These are phyloP conservation scores for Hypericum perforatum DNA, from an alignment of 345 rosid genomes.

Conservation along the genomic window DNA sequence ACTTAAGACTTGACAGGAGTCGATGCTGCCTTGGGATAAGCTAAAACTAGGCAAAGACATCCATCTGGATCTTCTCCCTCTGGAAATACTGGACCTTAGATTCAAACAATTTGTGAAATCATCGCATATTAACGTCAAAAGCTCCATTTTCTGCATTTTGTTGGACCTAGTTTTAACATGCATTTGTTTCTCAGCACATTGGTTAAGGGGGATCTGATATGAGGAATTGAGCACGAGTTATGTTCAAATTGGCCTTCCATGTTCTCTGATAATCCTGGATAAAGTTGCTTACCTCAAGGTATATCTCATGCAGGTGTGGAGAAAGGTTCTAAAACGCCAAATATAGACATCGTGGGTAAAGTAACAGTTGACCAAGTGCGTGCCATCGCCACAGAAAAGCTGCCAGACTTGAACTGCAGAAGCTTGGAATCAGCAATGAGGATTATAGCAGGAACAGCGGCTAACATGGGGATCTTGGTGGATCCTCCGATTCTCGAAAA, in stretches of 20 bases:
- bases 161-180: no score
- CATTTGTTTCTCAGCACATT: no score
- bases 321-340: conserved; percentile 75
- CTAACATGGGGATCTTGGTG: conserved; percentile 79
- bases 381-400: conserved; percentile 64
- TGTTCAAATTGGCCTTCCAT: background rate
- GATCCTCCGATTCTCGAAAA: conserved; percentile 88
- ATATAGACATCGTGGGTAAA: conserved; percentile 64
- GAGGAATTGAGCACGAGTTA: no score
- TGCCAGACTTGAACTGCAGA: conserved; percentile 70
- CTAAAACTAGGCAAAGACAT: no score
- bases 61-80: no score
- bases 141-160: no score
- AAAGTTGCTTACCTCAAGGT: background rate
- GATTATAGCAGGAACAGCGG: conserved; percentile 87
- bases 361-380: conserved; percentile 62
- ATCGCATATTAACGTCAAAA: no score
- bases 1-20: no score
- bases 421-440: conserved; percentile 83
- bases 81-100: no score
- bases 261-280: background rate
- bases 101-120: no score
- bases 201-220: no score
- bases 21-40: no score
- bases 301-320: conserved; percentile 51